Conservation (phyloP, 164 flowering plant genomes). For the Stephania cephalantha region DNA sequence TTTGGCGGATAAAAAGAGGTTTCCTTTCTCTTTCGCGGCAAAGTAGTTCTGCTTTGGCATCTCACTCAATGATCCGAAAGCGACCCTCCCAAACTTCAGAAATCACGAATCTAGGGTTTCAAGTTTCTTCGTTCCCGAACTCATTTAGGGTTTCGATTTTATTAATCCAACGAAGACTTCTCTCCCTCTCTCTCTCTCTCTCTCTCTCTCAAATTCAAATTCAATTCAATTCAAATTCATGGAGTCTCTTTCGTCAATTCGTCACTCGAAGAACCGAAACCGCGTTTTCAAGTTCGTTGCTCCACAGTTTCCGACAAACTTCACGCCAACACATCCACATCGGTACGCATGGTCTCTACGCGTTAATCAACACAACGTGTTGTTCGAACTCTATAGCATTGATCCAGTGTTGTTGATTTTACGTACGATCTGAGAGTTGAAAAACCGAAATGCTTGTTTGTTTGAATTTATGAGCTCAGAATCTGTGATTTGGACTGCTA, state of each 20-base stretch:
- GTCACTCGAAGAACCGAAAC: constrained; percentile 8
- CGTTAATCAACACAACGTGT: constrained; percentile 6
- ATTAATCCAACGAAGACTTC: not conserved
- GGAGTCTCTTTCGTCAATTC: constrained; percentile 3
- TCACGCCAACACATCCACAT: constrained; percentile 1
- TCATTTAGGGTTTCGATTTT: not conserved
- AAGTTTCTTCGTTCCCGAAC: not conserved
- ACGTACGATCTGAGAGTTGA: not conserved
- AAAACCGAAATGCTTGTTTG: not conserved
- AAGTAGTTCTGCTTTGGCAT: not conserved
- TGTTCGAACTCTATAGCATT: not conserved
- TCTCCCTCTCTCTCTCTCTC: not conserved
- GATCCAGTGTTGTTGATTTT: not conserved
- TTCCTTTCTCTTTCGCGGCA: not conserved
- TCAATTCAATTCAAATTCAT: not conserved
- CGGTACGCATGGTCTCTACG: not conserved
- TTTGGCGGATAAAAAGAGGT: too few species aligned
- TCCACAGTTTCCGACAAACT: constrained; percentile 13
- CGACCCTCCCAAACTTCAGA: not conserved
- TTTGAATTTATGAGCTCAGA: constrained; percentile 6
- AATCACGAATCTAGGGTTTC: not conserved
- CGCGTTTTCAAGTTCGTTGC: constrained; percentile 17
- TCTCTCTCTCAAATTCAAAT: constrained; percentile 1
- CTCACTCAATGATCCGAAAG: not conserved
- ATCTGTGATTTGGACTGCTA: not conserved